phyloP scores from a whole-genome alignment of 164 flowering plant genomes.

The Amborella trichopoda region DNA sequence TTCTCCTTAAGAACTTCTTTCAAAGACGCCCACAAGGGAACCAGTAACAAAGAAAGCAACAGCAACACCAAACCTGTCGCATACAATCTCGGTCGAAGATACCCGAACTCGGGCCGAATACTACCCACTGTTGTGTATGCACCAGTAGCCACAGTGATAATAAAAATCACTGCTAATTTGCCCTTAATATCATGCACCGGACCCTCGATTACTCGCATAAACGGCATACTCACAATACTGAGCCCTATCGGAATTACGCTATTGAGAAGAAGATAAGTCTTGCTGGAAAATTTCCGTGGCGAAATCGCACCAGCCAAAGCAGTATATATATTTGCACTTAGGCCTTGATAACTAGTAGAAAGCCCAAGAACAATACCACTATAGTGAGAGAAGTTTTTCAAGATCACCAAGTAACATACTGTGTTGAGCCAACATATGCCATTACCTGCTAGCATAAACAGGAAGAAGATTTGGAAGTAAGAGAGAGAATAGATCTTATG shows the following conservation, averaged over 20 bases:
- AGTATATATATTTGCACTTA: conserved; percentile 61
- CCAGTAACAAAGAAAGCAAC: conserved; percentile 3
- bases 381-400: conserved; percentile 41
- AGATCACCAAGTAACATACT: conserved; percentile 44
- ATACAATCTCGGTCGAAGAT: neutral
- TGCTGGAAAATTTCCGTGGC: conserved; percentile 4
- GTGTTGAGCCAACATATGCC: conserved; percentile 97
- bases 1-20: conserved; percentile 1
- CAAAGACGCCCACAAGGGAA: neutral
- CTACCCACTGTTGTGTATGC: conserved; percentile 4
- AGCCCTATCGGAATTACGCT: conserved; percentile 40
- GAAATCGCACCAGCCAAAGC: conserved; percentile 19
- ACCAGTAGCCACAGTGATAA: conserved; percentile 7
- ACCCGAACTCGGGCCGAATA: neutral
- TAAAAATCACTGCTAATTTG: neutral
- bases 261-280: conserved; percentile 54
- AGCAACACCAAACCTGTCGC: conserved; percentile 6
- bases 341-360: conserved; percentile 61
- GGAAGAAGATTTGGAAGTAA: conserved; percentile 41
- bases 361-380: conserved; percentile 29
- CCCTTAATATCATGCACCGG: neutral
- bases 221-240: conserved; percentile 28
- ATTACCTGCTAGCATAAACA: conserved; percentile 64
- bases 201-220: conserved; percentile 3
- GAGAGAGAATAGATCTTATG: conserved; percentile 30